Evolutionary conservation across 1,139 yeast genomes (phyloP).

Genomic region (Candida labiduridarum): DNA sequence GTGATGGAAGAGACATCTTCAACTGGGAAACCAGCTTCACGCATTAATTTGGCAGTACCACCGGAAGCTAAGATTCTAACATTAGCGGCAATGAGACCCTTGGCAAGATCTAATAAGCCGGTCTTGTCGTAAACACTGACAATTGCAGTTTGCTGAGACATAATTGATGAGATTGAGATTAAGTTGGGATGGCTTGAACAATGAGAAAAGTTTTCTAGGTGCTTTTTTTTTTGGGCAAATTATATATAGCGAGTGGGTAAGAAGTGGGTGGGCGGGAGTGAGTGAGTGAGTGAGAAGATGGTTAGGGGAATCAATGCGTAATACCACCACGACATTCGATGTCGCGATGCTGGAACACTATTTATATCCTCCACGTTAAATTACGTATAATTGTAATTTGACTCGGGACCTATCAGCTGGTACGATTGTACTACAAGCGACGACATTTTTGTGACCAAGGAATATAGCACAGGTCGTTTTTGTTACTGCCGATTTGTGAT

Average conservation of each 20-base stretch:
- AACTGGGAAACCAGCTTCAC: conserved; percentile 98
- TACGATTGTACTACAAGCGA: not conserved
- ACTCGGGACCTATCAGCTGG: not conserved
- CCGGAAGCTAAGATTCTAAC: conserved; percentile 96
- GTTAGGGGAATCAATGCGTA: conserved; percentile 42
- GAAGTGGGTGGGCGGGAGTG: not conserved
- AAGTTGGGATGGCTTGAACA: not conserved
- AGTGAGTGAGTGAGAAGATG: conserved; percentile 13
- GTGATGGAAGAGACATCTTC: conserved; percentile 94
- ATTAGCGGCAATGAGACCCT: conserved; percentile 84
- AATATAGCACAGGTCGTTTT: not conserved
- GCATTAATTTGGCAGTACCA: conserved; percentile 91
- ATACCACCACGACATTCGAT: not conserved
- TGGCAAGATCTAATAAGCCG: conserved; percentile 92
- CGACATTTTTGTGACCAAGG: not conserved
- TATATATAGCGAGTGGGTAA: not conserved
- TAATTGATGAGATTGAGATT: conserved; percentile 13
- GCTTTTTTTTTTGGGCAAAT: conserved; percentile 1
- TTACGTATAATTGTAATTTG: not conserved
- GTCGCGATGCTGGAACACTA: not conserved
- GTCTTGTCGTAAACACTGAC: conserved; percentile 97
- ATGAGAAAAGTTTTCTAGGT: conserved; percentile 2
- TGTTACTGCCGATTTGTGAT: not conserved
- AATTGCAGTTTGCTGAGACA: conserved; percentile 73
- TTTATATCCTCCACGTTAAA: not conserved